Evolutionary conservation across 148 eudicot species (phyloP).

Genomic region (Fallopia convolvulus): DNA sequence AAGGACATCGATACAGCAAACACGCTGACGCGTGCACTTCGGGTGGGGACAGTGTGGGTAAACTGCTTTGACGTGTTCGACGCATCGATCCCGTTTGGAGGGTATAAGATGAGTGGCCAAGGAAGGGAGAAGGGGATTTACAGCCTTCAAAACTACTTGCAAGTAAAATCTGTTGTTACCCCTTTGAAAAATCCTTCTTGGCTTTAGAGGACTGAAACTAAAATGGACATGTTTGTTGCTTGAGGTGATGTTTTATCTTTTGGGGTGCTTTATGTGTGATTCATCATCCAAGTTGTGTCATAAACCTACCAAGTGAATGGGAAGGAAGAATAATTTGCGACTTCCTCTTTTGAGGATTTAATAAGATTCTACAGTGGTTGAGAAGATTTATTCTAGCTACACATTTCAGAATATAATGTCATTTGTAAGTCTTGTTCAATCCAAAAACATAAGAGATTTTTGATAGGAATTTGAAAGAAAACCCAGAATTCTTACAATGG

Average conservation of each 20-base stretch:
- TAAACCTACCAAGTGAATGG: background rate
- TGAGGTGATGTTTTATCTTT: background rate
- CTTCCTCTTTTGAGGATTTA: background rate
- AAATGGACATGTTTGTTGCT: background rate
- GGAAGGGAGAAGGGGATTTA: conserved; percentile 60
- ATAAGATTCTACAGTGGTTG: too few species aligned
- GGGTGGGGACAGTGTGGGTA: conserved; percentile 58
- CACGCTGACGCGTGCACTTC: conserved; percentile 37
- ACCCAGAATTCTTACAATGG: too few species aligned
- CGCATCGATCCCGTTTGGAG: conserved; percentile 60
- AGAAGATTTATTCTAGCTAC: too few species aligned
- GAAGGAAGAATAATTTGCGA: background rate
- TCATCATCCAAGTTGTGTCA: background rate
- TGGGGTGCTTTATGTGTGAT: background rate
- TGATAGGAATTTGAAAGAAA: too few species aligned
- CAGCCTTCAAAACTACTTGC: conserved; percentile 47
- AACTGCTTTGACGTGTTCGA: conserved; percentile 54
- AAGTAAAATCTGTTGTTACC: conserved; percentile 61
- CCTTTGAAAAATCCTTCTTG: conserved; percentile 53
- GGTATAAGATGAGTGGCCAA: conserved; percentile 65
- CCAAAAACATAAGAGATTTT: too few species aligned
- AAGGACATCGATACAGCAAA: conserved; percentile 57
- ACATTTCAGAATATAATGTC: too few species aligned
- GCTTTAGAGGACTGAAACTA: conserved; percentile 20
- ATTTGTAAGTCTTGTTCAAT: too few species aligned